Percentiles rank a stretch among this genome's conserved stretches.
Evolutionary conservation across 176 grass and related monocot genomes (phyloP).

Genomic region (Raddia distichophylla): DNA sequence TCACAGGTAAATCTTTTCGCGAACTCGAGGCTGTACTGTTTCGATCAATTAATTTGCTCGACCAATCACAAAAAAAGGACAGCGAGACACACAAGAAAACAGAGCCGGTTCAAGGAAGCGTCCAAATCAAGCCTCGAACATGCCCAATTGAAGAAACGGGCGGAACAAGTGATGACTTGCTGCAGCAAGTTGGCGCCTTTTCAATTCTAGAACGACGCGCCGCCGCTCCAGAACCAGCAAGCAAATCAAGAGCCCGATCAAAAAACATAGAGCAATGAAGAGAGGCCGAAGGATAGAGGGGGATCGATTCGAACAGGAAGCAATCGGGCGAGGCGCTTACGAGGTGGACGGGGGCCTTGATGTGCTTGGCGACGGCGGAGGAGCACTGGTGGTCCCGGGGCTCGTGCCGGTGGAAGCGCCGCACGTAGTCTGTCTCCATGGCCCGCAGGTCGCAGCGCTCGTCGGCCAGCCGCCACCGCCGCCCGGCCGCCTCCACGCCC

Average conservation of each 20-base stretch:
- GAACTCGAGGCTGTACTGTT: slow-evolving; percentile 31
- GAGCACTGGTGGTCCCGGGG: slow-evolving; percentile 78
- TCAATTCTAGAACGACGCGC: slow-evolving; percentile 4
- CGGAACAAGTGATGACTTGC: not conserved
- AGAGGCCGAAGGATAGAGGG: not conserved
- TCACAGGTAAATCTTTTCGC: slow-evolving; percentile 29
- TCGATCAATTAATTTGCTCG: slow-evolving; percentile 10
- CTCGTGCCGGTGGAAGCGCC: slow-evolving; percentile 69
- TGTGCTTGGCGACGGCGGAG: slow-evolving; percentile 81
- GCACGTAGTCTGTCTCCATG: slow-evolving; percentile 72
- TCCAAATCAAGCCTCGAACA: slow-evolving; percentile 22
- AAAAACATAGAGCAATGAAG: not conserved
- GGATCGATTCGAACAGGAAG: not conserved
- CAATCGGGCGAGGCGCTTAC: slow-evolving; percentile 41
- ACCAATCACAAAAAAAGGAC: not conserved
- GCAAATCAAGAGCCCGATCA: slow-evolving; percentile 29
- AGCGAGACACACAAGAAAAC: not conserved
- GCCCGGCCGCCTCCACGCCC: slow-evolving; percentile 17
- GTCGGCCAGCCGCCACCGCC: slow-evolving; percentile 70
- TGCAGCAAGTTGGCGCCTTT: slow-evolving; percentile 24
- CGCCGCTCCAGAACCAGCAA: slow-evolving; percentile 16
- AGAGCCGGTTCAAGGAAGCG: not conserved
- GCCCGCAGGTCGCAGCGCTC: slow-evolving; percentile 55
- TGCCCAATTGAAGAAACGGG: slow-evolving; percentile 30
- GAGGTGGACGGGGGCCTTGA: slow-evolving; percentile 85